A percentile compares a stretch with the other conserved stretches of the same genome.
These are phyloP conservation scores for Xylariaceae sp. DNA, from an alignment of 2,329 filamentous ascomycete genomes.

Conservation along the genomic window DNA sequence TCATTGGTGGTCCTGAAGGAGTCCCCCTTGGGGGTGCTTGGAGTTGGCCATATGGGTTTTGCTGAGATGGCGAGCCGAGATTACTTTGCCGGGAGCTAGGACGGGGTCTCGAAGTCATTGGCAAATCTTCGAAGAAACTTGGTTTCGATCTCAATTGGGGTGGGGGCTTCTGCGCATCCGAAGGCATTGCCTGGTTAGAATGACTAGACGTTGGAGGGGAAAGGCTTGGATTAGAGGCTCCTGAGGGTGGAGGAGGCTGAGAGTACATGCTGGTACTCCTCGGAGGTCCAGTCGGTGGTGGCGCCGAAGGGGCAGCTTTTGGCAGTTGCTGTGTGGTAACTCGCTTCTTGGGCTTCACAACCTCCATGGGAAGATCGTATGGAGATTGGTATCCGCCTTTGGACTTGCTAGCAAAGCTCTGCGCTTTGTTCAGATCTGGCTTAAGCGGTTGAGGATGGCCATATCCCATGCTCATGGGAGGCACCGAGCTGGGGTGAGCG, in stretches of 20 bases:
- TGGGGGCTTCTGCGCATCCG: slow-evolving; percentile 29
- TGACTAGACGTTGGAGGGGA: slow-evolving; percentile 36
- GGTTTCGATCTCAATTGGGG: slow-evolving; percentile 36
- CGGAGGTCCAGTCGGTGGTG: slow-evolving; percentile 48
- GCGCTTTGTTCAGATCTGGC: slow-evolving; percentile 52
- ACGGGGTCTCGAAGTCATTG: slow-evolving; percentile 57
- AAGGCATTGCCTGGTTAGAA: slow-evolving; percentile 27
- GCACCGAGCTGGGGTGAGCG: slow-evolving; percentile 21
- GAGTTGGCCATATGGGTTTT: slow-evolving; percentile 31
- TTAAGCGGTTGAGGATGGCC: slow-evolving; percentile 33
- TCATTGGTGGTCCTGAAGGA: slow-evolving; percentile 22
- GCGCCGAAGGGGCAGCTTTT: slow-evolving; percentile 30
- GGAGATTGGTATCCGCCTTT: slow-evolving; percentile 93
- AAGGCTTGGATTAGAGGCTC: slow-evolving; percentile 19
- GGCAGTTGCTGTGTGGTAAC: slow-evolving; percentile 53
- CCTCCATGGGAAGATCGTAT: slow-evolving; percentile 89
- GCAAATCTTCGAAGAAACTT: slow-evolving; percentile 76
- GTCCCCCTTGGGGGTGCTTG: slow-evolving; percentile 26
- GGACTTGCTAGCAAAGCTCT: slow-evolving; percentile 86
- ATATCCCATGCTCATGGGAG: slow-evolving; percentile 30
- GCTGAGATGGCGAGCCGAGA: slow-evolving; percentile 38
- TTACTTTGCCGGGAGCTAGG: slow-evolving; percentile 52
- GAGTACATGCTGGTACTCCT: slow-evolving; percentile 58
- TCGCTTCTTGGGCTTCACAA: slow-evolving; percentile 69
- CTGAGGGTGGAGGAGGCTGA: slow-evolving; percentile 22